Percentiles rank a stretch among this genome's conserved stretches.
Evolutionary conservation across 495 filamentous ascomycete genomes (phyloP).

Genomic region (Aspergillus mulundensis): DNA sequence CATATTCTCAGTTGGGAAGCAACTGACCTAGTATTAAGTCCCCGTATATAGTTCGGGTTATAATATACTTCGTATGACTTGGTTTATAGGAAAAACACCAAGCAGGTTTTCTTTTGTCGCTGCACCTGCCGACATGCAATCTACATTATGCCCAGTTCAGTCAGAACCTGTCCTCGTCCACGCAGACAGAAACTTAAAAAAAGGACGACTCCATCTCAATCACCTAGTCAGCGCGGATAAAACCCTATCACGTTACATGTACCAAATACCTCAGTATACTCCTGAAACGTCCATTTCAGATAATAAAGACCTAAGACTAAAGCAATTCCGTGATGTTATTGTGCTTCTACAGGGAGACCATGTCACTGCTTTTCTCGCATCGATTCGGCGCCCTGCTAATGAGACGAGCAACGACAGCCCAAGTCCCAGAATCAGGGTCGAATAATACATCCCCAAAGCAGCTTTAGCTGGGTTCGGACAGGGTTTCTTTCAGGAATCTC

Average conservation of each 20-base stretch:
- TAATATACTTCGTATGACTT: too few species aligned
- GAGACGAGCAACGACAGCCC: neutral
- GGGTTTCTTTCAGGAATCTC: constrained; percentile 7
- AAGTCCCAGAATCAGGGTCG: constrained; percentile 13
- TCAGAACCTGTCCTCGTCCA: too few species aligned
- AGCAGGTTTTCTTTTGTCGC: too few species aligned
- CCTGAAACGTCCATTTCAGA: neutral
- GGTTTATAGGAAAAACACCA: too few species aligned
- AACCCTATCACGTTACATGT: constrained; percentile 21
- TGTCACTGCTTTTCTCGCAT: constrained; percentile 25
- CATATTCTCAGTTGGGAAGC: too few species aligned
- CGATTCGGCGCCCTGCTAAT: neutral
- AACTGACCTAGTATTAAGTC: too few species aligned
- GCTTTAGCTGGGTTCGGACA: constrained; percentile 26
- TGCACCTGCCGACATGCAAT: too few species aligned
- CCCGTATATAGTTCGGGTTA: too few species aligned
- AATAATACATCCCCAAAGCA: constrained; percentile 39
- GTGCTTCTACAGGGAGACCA: constrained; percentile 40
- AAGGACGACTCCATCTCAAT: constrained; percentile 40
- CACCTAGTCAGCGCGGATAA: constrained; percentile 37
- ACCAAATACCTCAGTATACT: constrained; percentile 21
- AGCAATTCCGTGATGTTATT: constrained; percentile 30
- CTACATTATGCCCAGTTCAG: too few species aligned
- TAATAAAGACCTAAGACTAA: neutral
- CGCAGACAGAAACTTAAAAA: constrained; percentile 25